These are phyloP conservation scores for Colletotrichum truncatum DNA, from an alignment of 2,329 filamentous ascomycete species.

Conservation along the genomic window DNA sequence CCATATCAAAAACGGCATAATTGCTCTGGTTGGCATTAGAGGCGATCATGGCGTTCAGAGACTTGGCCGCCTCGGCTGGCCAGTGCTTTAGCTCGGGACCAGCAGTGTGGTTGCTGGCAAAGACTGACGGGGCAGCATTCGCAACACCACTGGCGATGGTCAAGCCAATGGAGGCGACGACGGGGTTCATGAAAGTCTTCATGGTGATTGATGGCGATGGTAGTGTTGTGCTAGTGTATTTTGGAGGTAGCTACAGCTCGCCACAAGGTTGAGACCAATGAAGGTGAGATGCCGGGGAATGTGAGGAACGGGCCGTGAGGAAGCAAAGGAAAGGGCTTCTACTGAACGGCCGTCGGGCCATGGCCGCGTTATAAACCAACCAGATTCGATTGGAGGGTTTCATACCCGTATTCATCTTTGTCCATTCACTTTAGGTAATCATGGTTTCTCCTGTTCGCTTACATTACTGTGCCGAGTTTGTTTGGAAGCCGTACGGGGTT, in stretches of 20 bases:
- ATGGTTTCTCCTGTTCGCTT: slow-evolving; percentile 22
- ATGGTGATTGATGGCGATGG: neutral
- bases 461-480: slow-evolving; percentile 2
- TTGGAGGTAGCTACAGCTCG: neutral
- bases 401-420: neutral
- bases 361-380: slow-evolving; percentile 14
- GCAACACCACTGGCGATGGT: slow-evolving; percentile 16
- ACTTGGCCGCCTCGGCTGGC: slow-evolving; percentile 44
- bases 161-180: slow-evolving; percentile 24
- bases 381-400: neutral
- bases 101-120: slow-evolving; percentile 15
- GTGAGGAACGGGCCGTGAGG: slow-evolving; percentile 14
- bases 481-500: slow-evolving; percentile 13
- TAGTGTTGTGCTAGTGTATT: neutral
- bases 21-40: slow-evolving; percentile 46
- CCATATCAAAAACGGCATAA: slow-evolving; percentile 55
- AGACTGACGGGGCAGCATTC: slow-evolving; percentile 17
- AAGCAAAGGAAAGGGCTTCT: neutral
- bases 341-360: neutral
- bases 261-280: neutral
- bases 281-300: neutral
- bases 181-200: slow-evolving; percentile 19
- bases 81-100: slow-evolving; percentile 41
- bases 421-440: neutral
- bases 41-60: slow-evolving; percentile 47